Percentiles rank a stretch among this genome's conserved stretches.
Conservation (phyloP, 495 filamentous ascomycete species). For the Jackrogersella minutella region DNA sequence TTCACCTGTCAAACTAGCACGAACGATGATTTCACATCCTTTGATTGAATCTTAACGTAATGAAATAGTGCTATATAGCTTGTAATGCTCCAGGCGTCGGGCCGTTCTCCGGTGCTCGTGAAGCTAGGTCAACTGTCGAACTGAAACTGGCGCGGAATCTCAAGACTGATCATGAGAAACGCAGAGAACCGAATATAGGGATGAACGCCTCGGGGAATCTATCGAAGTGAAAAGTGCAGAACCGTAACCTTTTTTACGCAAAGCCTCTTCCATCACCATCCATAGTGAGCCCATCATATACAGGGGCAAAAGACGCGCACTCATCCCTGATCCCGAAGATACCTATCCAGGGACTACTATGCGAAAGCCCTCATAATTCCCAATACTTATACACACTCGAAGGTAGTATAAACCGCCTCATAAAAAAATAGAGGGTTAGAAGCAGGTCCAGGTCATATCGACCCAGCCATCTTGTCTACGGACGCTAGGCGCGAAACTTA, state of each 20-base stretch:
- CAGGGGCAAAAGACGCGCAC: constrained; percentile 34
- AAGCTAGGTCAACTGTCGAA: constrained; percentile 43
- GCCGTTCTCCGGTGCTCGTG: constrained; percentile 36
- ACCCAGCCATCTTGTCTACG: constrained; percentile 5
- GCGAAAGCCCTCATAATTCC: constrained; percentile 30
- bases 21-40: background rate
- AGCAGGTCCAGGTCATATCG: constrained; percentile 10
- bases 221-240: constrained; percentile 42
- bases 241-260: constrained; percentile 37
- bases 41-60: constrained; percentile 17
- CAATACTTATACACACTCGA: constrained; percentile 42
- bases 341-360: constrained; percentile 7
- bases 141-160: constrained; percentile 32
- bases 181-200: constrained; percentile 33
- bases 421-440: constrained; percentile 4
- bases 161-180: constrained; percentile 42
- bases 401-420: constrained; percentile 26
- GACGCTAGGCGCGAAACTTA: constrained; percentile 35
- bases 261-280: constrained; percentile 32
- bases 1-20: background rate
- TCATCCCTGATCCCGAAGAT: constrained; percentile 33
- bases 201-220: constrained; percentile 49
- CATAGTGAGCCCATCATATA: constrained; percentile 45
- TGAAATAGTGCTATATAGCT: constrained; percentile 39
- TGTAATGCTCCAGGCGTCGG: constrained; percentile 32